Evolutionary conservation across 2,329 filamentous ascomycete species (phyloP).

Genomic region (Alternaria sp.): DNA sequence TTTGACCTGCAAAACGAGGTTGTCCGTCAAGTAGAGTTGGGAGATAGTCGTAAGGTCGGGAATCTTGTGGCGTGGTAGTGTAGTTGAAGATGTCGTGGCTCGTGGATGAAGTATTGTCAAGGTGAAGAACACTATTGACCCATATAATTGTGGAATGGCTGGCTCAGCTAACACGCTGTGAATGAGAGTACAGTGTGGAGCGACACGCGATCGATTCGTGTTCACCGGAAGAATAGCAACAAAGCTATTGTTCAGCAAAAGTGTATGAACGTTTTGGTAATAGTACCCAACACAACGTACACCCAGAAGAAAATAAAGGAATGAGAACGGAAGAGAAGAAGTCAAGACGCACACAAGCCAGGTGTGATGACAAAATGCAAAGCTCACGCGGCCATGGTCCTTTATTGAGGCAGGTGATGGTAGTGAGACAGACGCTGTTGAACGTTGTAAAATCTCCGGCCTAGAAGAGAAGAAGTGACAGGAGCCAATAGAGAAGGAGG

Average conservation of each 20-base stretch:
- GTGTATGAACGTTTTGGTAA: constrained; percentile 2
- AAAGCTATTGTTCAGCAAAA: constrained; percentile 36
- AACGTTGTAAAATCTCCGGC: constrained; percentile 29
- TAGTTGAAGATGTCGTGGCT: neutral
- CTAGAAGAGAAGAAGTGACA: constrained; percentile 36
- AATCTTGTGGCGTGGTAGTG: neutral
- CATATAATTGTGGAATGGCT: neutral
- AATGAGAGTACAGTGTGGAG: neutral
- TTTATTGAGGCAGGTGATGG: constrained; percentile 46
- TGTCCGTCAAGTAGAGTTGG: neutral
- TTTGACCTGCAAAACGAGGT: constrained; percentile 14
- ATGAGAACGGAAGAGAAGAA: constrained; percentile 26
- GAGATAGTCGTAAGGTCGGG: neutral
- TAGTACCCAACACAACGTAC: constrained; percentile 25
- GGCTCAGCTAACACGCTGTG: neutral
- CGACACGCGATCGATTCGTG: neutral
- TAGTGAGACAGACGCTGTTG: constrained; percentile 42
- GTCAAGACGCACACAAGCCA: constrained; percentile 23
- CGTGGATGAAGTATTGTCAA: constrained; percentile 1
- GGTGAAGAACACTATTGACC: neutral
- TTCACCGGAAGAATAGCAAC: neutral
- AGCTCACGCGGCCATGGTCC: constrained; percentile 32
- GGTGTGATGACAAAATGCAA: constrained; percentile 23
- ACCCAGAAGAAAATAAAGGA: constrained; percentile 18
- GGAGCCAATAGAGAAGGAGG: constrained; percentile 46